A percentile compares a stretch with the other conserved stretches of the same genome.
Evolutionary conservation across 2,329 filamentous ascomycete genomes (phyloP).

Genomic region (Diaporthe nobilis): DNA sequence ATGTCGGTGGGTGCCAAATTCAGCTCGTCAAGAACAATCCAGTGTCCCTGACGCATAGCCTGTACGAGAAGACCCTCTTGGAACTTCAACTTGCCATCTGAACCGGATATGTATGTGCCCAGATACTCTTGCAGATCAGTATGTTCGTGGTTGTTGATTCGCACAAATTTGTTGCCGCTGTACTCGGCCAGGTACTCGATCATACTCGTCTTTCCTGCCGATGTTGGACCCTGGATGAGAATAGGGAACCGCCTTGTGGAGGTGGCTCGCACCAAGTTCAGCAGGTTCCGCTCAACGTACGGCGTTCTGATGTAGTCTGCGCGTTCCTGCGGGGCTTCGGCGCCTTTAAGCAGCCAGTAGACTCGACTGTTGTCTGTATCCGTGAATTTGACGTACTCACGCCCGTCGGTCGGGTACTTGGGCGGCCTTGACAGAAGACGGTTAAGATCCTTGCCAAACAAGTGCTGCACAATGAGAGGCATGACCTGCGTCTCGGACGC

Average conservation of each 20-base stretch:
- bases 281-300: slow-evolving; percentile 93
- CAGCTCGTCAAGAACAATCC: slow-evolving; percentile 98
- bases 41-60: slow-evolving; percentile 92
- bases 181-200: slow-evolving; percentile 98
- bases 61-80: slow-evolving; percentile 95
- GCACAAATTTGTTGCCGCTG: slow-evolving; percentile 95
- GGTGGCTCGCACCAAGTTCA: slow-evolving; percentile 93
- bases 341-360: slow-evolving; percentile 90
- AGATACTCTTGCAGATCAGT: slow-evolving; percentile 98
- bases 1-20: slow-evolving; percentile 98
- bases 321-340: slow-evolving; percentile 76
- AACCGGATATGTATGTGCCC: slow-evolving; percentile 90
- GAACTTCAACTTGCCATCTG: slow-evolving; percentile 88
- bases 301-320: slow-evolving; percentile 96
- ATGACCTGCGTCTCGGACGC: slow-evolving; percentile 84
- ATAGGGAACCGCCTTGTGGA: slow-evolving; percentile 95
- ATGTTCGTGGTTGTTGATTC: slow-evolving; percentile 99
- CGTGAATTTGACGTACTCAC: slow-evolving; percentile 83
- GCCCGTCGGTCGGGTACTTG: slow-evolving; percentile 81
- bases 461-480: slow-evolving; percentile 84
- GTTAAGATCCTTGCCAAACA: slow-evolving; percentile 80
- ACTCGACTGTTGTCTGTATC: slow-evolving; percentile 76
- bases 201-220: slow-evolving; percentile 99
- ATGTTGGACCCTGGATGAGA: slow-evolving; percentile 95
- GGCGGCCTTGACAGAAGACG: slow-evolving; percentile 82